Percentiles rank a stretch among this genome's conserved stretches.
Conservation (phyloP, 1,284 basidiomycete genomes). For the Irpex sp. region DNA sequence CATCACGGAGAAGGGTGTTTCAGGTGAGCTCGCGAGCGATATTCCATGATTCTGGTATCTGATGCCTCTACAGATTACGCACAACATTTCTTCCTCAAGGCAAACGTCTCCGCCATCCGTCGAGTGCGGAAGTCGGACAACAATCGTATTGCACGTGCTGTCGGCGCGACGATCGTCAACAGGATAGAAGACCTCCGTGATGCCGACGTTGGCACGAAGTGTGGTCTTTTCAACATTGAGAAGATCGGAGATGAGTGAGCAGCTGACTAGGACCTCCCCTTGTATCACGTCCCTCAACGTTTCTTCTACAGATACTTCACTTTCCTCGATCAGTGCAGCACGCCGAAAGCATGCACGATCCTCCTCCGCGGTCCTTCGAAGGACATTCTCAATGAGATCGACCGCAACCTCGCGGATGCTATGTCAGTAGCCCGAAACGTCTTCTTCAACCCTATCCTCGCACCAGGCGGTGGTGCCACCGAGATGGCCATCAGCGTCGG, state of each 20-base stretch:
- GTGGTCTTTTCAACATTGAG: slow-evolving; percentile 94
- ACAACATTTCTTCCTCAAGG: slow-evolving; percentile 88
- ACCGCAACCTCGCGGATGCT: slow-evolving; percentile 95
- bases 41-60: not conserved
- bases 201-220: slow-evolving; percentile 87
- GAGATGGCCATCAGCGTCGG: slow-evolving; percentile 97
- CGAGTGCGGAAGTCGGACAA: slow-evolving; percentile 98
- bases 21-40: slow-evolving; percentile 50
- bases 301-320: slow-evolving; percentile 80
- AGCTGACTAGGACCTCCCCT: slow-evolving; percentile 13
- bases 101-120: slow-evolving; percentile 89
- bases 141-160: slow-evolving; percentile 95
- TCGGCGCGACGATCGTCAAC: slow-evolving; percentile 96
- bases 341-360: slow-evolving; percentile 98
- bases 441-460: slow-evolving; percentile 90
- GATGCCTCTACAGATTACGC: slow-evolving; percentile 67
- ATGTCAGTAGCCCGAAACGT: slow-evolving; percentile 98
- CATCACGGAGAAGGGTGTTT: slow-evolving; percentile 97
- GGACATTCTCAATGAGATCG: slow-evolving; percentile 97
- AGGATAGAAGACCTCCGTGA: slow-evolving; percentile 94
- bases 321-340: slow-evolving; percentile 88
- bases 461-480: slow-evolving; percentile 94
- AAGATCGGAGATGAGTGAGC: slow-evolving; percentile 95
- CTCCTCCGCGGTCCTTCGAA: slow-evolving; percentile 98
- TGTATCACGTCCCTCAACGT: not conserved